These are phyloP conservation scores for Torrubiellomyces zombiae DNA, from an alignment of 2,329 filamentous ascomycete genomes.

Conservation along the genomic window DNA sequence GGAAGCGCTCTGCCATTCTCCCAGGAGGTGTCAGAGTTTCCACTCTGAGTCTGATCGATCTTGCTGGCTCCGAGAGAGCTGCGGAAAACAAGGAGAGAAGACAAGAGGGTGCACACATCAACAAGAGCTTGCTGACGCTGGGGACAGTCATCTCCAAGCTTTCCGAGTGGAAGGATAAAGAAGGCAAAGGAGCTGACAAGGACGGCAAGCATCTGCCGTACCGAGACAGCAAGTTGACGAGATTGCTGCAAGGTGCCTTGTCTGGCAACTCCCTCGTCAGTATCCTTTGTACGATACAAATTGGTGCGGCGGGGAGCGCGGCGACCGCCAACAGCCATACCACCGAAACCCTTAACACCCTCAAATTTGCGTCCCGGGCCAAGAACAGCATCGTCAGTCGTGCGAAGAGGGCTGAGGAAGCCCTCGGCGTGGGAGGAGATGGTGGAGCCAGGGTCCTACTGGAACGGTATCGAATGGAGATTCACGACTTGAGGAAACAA, in stretches of 20 bases:
- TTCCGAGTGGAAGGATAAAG: slow-evolving; percentile 78
- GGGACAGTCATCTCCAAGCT: slow-evolving; percentile 88
- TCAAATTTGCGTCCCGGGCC: slow-evolving; percentile 91
- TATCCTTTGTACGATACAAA: slow-evolving; percentile 91
- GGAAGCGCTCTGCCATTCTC: slow-evolving; percentile 50
- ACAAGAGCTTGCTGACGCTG: slow-evolving; percentile 88
- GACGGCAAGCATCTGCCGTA: slow-evolving; percentile 90
- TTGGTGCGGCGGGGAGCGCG: slow-evolving; percentile 58
- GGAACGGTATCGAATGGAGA: slow-evolving; percentile 88
- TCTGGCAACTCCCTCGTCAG: slow-evolving; percentile 91
- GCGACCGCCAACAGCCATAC: slow-evolving; percentile 61
- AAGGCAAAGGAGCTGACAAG: slow-evolving; percentile 55
- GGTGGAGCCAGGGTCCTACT: slow-evolving; percentile 73
- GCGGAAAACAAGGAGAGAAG: slow-evolving; percentile 89
- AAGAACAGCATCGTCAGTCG: slow-evolving; percentile 98
- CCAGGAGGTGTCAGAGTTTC: slow-evolving; percentile 91
- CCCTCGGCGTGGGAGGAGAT: slow-evolving; percentile 63
- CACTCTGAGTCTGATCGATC: slow-evolving; percentile 85
- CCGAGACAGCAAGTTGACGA: slow-evolving; percentile 90
- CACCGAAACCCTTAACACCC: slow-evolving; percentile 79
- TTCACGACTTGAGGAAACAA: slow-evolving; percentile 62
- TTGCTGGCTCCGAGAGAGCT: slow-evolving; percentile 90
- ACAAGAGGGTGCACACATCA: slow-evolving; percentile 93
- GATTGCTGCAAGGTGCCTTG: slow-evolving; percentile 78
- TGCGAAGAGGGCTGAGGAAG: slow-evolving; percentile 87